These are phyloP conservation scores for Boletus pseudo-olivaceus DNA, from an alignment of 768 basidiomycete species.

Conservation along the genomic window DNA sequence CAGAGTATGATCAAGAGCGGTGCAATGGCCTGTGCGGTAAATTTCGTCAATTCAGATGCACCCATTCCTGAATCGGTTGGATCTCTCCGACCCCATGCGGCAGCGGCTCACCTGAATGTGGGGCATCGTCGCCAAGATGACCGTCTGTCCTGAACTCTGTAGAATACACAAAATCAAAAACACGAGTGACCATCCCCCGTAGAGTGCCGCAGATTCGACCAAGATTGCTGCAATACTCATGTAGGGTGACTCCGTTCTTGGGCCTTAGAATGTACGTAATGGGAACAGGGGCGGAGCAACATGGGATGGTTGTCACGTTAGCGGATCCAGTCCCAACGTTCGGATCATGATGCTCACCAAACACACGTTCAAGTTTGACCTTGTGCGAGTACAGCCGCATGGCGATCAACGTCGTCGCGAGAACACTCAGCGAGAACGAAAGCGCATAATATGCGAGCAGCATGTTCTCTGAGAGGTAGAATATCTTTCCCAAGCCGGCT, in stretches of 20 bases:
- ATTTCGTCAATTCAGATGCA: not conserved
- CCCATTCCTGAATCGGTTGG: not conserved
- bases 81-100: not conserved
- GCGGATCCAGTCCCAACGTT: not conserved
- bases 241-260: constrained; percentile 17
- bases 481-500: constrained; percentile 15
- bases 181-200: constrained; percentile 22
- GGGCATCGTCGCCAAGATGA: constrained; percentile 23
- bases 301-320: not conserved
- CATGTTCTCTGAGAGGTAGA: constrained; percentile 20
- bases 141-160: constrained; percentile 13
- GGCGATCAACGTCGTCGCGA: constrained; percentile 22
- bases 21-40: constrained; percentile 18
- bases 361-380: constrained; percentile 18
- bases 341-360: constrained; percentile 18
- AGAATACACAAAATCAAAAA: constrained; percentile 20
- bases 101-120: constrained; percentile 19
- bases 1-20: constrained; percentile 27
- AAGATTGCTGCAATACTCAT: constrained; percentile 20
- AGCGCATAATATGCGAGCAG: constrained; percentile 22
- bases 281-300: not conserved
- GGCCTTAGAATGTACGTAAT: constrained; percentile 11
- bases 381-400: constrained; percentile 26
- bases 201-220: constrained; percentile 25
- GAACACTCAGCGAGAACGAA: constrained; percentile 24